phyloP scores from a whole-genome alignment of 805 yeast species.

The Saturnispora galanensis region DNA sequence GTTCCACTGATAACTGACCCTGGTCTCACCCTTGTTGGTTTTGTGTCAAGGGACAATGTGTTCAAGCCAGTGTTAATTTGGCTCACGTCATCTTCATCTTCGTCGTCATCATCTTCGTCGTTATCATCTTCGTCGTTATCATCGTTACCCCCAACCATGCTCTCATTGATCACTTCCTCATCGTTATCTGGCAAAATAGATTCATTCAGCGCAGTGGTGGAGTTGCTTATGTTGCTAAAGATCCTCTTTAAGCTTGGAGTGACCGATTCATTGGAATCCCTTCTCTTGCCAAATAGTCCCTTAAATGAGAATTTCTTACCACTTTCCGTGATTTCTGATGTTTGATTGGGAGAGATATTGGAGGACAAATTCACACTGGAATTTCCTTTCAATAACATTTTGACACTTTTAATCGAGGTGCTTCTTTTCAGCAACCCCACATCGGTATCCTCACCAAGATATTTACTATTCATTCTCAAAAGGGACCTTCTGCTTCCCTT shows the following conservation, averaged over 20 bases:
- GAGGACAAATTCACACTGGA: neutral
- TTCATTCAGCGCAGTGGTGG: neutral
- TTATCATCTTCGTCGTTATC: slow-evolving; percentile 3
- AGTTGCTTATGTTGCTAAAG: neutral
- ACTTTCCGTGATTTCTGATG: neutral
- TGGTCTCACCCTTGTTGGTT: slow-evolving; percentile 28
- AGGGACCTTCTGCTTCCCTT: slow-evolving; percentile 25
- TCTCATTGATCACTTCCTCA: neutral
- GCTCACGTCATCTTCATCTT: neutral
- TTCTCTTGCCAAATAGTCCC: neutral
- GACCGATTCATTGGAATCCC: neutral
- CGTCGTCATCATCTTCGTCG: neutral
- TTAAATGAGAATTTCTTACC: neutral
- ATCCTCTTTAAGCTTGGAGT: neutral
- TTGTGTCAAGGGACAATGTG: neutral
- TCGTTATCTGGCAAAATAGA: neutral
- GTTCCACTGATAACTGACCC: slow-evolving; percentile 43
- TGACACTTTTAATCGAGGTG: slow-evolving; percentile 9
- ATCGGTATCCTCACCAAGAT: neutral
- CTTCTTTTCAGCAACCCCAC: slow-evolving; percentile 1
- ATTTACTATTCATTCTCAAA: slow-evolving; percentile 17
- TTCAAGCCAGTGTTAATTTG: slow-evolving; percentile 1
- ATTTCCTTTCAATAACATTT: slow-evolving; percentile 1
- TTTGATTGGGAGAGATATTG: no score
- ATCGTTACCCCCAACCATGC: neutral